Evolutionary conservation across 2,329 filamentous ascomycete genomes (phyloP).

Genomic region (Whalleya microplaca): DNA sequence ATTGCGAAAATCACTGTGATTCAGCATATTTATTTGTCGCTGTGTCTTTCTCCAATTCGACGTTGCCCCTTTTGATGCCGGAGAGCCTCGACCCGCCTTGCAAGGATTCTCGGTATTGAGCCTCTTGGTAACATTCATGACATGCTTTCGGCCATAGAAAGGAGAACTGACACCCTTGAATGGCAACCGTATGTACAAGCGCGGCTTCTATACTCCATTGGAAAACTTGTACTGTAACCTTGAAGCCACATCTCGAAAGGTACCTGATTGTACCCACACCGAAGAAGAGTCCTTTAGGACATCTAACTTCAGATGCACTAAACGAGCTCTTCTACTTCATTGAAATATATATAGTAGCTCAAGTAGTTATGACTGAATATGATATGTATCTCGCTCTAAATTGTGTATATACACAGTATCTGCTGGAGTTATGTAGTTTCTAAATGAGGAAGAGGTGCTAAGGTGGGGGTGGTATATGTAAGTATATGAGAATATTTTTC

Average conservation of each 20-base stretch:
- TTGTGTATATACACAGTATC: no score
- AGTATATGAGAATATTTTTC: no score
- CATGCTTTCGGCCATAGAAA: background rate
- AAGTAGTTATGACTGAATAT: no score
- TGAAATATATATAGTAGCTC: no score
- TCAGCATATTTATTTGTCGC: conserved; percentile 5
- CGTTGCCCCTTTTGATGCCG: conserved; percentile 15
- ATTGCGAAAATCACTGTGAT: background rate
- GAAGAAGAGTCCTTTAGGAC: background rate
- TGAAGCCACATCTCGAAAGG: background rate
- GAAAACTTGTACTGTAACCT: background rate
- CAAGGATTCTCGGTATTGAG: conserved; percentile 6
- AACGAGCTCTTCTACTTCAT: background rate
- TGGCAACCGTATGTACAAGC: background rate
- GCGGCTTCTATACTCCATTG: background rate
- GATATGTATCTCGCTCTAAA: no score
- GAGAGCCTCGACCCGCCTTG: conserved; percentile 11
- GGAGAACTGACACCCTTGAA: background rate
- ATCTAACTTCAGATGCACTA: background rate
- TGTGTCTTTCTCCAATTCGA: conserved; percentile 3
- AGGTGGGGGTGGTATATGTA: no score
- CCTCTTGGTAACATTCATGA: conserved; percentile 17
- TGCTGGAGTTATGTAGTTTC: no score
- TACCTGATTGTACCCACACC: background rate
- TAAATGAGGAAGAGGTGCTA: no score